A percentile compares a stretch with the other conserved stretches of the same genome.
Evolutionary conservation across 371 early-diverging fungal genomes (phyloP).

Genomic region (Mortierella sp.): DNA sequence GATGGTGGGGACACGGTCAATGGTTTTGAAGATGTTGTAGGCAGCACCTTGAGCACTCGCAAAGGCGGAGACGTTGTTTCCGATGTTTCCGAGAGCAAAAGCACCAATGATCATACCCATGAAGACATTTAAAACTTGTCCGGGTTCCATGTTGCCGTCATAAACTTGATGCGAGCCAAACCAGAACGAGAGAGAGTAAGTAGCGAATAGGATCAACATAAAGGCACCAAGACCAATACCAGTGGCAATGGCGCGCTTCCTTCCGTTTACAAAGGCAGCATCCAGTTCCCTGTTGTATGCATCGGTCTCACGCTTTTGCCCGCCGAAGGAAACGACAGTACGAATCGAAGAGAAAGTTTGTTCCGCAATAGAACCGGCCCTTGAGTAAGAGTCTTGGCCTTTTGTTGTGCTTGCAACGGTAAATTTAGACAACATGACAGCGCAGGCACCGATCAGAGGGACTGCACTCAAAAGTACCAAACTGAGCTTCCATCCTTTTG

Average conservation of each 20-base stretch:
- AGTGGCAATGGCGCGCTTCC: constrained; percentile 59
- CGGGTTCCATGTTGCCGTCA: constrained; percentile 61
- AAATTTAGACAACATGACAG: constrained; percentile 76
- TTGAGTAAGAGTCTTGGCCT: constrained; percentile 70
- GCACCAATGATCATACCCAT: constrained; percentile 67
- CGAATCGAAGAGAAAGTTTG: constrained; percentile 89
- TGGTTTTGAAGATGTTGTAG: constrained; percentile 76
- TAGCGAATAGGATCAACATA: constrained; percentile 75
- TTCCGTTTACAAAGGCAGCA: constrained; percentile 64
- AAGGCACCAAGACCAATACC: constrained; percentile 73
- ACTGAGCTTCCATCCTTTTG: constrained; percentile 87
- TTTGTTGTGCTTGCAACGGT: constrained; percentile 66
- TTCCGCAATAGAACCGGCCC: constrained; percentile 85
- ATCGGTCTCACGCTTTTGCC: constrained; percentile 74
- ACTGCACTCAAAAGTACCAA: constrained; percentile 81
- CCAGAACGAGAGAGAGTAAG: constrained; percentile 87
- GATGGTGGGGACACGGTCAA: constrained; percentile 81
- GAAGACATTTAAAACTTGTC: constrained; percentile 74
- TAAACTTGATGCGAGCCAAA: constrained; percentile 75
- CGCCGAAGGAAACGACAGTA: constrained; percentile 88
- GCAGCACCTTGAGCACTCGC: constrained; percentile 78
- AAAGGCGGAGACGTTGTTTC: constrained; percentile 74
- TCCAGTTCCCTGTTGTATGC: constrained; percentile 69
- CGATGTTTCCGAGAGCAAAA: constrained; percentile 58
- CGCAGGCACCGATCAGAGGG: constrained; percentile 70